phyloP scores from a whole-genome alignment of 495 filamentous ascomycete species.

The Cercophora newfieldiana region DNA sequence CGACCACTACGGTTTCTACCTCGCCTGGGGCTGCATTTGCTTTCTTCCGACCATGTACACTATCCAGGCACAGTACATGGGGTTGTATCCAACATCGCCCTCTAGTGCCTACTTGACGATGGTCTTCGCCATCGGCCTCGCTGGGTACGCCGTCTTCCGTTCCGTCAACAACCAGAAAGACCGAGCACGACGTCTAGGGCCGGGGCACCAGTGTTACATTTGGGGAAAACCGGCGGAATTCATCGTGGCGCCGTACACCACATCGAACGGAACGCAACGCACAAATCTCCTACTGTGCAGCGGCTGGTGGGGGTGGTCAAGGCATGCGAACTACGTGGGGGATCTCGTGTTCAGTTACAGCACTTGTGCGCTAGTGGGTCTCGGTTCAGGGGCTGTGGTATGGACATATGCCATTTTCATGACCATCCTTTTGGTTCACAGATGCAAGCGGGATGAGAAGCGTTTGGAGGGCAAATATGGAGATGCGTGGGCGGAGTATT shows the following conservation, averaged over 20 bases:
- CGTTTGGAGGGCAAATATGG: constrained; percentile 45
- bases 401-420: constrained; percentile 53
- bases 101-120: constrained; percentile 29
- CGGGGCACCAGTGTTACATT: constrained; percentile 17
- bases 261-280: constrained; percentile 42
- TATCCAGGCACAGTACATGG: constrained; percentile 51
- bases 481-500: constrained; percentile 18
- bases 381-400: constrained; percentile 37
- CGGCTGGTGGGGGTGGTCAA: constrained; percentile 52
- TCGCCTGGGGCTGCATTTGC: constrained; percentile 49
- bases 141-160: constrained; percentile 49
- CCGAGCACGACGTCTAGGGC: constrained; percentile 38
- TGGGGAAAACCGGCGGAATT: constrained; percentile 45
- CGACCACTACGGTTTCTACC: constrained; percentile 56
- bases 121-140: constrained; percentile 36
- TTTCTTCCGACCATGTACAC: constrained; percentile 51
- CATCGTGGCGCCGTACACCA: constrained; percentile 25
- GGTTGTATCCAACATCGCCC: constrained; percentile 40
- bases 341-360: constrained; percentile 47
- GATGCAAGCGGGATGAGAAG: constrained; percentile 12
- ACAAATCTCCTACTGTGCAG: constrained; percentile 45
- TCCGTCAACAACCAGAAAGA: constrained; percentile 52
- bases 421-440: constrained; percentile 13
- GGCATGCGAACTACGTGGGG: constrained; percentile 52
- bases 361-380: constrained; percentile 48